Conservation (phyloP, 1,284 basidiomycete species). For the Rhodotorula sp. region DNA sequence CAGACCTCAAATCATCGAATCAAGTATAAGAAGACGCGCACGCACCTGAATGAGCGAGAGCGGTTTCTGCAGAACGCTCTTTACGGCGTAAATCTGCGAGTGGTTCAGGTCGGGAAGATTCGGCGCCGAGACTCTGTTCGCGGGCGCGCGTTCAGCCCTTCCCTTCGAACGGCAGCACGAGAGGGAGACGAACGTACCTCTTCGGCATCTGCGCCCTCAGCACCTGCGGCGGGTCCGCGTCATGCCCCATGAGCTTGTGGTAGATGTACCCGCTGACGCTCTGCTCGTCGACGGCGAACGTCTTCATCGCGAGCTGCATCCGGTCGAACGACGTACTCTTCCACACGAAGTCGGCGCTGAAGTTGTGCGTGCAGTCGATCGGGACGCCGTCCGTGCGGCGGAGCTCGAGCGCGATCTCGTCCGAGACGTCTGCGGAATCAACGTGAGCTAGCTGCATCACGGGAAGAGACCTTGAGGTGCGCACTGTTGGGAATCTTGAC, state of each 20-base stretch:
- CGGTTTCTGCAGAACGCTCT: constrained; percentile 97
- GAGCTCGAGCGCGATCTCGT: constrained; percentile 94
- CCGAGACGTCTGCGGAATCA: constrained; percentile 76
- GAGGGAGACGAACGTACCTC: constrained; percentile 52
- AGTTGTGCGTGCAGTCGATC: constrained; percentile 89
- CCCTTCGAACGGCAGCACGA: too few relatives aligned
- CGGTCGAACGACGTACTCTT: constrained; percentile 98
- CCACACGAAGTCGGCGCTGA: constrained; percentile 98
- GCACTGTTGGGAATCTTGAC: constrained; percentile 99
- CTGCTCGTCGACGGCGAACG: constrained; percentile 98
- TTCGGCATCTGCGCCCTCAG: constrained; percentile 88
- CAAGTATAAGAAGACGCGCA: too few relatives aligned
- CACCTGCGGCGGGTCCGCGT: constrained; percentile 79
- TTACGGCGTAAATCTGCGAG: constrained; percentile 98
- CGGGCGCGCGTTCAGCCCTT: neutral
- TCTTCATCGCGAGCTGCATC: constrained; percentile 99
- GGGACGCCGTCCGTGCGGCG: constrained; percentile 89
- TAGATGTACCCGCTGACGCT: constrained; percentile 99
- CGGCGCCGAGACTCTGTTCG: constrained; percentile 79
- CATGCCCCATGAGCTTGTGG: constrained; percentile 96
- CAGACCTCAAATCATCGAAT: too few relatives aligned
- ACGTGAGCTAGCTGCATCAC: neutral
- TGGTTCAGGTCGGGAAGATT: constrained; percentile 98
- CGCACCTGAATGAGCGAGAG: constrained; percentile 83
- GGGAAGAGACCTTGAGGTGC: constrained; percentile 18